Evolutionary conservation across 2,329 filamentous ascomycete species (phyloP), one percentile per base, ranked within the genome.

Genomic region (Colletotrichum liaoningense): DNA sequence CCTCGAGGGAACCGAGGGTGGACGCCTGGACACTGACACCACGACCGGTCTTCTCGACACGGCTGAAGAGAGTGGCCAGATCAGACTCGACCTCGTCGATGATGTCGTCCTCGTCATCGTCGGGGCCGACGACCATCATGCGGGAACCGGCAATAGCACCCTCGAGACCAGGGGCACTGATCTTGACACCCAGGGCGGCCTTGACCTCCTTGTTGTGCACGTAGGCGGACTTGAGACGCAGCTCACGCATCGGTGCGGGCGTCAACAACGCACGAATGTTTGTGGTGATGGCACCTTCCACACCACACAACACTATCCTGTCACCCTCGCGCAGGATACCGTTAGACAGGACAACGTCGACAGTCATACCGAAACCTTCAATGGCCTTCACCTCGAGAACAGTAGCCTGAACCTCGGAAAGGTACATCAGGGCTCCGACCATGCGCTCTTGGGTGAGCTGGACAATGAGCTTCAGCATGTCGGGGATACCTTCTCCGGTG

Each of bases 121-220:
- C 94, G 46, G 95, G 94, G 46, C 97, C 96, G 74, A 98, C 95
- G 33, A 99, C 95, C 79, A 99, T 91, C 78, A 99, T 88, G 77
- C 97, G 93, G 24, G 97, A 99, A 81, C 97, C 97, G 74, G 97
- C 97, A 83, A 99, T 98, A 77, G 97, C 97, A 75, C 94, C 93
- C 83, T 99, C 97, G 26, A 99, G 93, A 75, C 95, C 95, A 78
- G 98, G 97, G 57, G 96, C 97, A 75, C 95, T 95, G 81, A 99
- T 98, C 90, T 99, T 99, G 83, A 99, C 95, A 93, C 97, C 97
- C 80, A 99, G 90, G 9, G 97, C 95, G 24, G 97, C 97, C 88
- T 98, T 99, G 86, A 98, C 95, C 83, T 98, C 95, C 87, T 99
- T 98, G 88, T 99, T 98, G 88, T 99, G 97, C 35, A 99, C 96